Percentiles rank a stretch among this genome's conserved stretches.
Conservation (phyloP, 2,329 filamentous ascomycete genomes). For the Lasiodiplodia gonubiensis region DNA sequence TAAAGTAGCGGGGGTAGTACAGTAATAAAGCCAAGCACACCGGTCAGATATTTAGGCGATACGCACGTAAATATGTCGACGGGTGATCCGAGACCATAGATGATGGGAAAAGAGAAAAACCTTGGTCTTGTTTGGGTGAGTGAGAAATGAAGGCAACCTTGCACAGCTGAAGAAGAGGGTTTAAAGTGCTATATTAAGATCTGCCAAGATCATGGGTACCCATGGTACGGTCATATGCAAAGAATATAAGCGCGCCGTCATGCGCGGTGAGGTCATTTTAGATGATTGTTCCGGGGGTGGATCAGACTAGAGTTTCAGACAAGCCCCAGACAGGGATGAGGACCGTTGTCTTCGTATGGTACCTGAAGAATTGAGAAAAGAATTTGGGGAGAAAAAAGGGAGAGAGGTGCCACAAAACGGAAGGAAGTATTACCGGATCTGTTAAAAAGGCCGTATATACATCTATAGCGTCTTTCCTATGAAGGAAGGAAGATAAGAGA, state of each 20-base stretch:
- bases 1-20: neutral
- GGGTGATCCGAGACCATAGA: neutral
- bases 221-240: neutral
- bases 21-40: neutral
- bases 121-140: neutral
- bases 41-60: too few relatives aligned
- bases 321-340: neutral
- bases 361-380: neutral
- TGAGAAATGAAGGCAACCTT: neutral
- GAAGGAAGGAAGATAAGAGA: neutral
- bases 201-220: neutral
- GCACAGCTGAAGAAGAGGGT: neutral
- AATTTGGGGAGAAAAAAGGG: neutral
- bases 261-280: neutral
- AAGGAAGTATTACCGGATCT: neutral
- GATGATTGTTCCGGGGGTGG: neutral
- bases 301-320: neutral
- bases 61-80: too few relatives aligned
- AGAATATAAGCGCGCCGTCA: neutral
- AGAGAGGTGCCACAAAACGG: neutral
- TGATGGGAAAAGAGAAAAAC: neutral
- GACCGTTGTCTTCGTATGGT: neutral
- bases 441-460: neutral
- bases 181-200: neutral
- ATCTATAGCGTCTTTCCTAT: neutral